Conservation (phyloP, 176 grass and related monocot genomes). For the Eragrostis nindensis region DNA sequence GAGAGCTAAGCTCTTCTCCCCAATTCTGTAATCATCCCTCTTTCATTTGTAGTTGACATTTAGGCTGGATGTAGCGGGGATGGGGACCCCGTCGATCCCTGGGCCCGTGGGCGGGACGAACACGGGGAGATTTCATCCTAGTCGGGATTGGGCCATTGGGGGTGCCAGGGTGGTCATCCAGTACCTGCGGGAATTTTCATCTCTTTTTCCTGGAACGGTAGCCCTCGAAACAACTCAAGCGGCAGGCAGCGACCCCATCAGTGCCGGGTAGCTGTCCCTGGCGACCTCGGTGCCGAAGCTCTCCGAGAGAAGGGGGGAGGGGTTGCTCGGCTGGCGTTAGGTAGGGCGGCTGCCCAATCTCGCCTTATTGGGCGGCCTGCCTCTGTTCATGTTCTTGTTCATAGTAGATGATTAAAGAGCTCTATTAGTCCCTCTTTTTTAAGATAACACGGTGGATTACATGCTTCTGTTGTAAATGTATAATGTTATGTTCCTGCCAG, state of each 20-base stretch:
- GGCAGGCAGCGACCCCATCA: background rate
- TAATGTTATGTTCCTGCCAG: background rate
- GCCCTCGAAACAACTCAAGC: background rate
- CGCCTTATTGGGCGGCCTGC: too few species aligned
- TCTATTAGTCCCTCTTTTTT: background rate
- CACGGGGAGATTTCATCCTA: background rate
- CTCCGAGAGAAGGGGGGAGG: background rate
- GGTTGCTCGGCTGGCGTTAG: too few species aligned
- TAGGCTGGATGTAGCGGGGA: background rate
- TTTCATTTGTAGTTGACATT: background rate
- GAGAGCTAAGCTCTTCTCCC: background rate
- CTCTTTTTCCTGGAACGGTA: background rate
- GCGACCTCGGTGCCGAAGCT: background rate
- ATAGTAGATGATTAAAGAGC: constrained; percentile 26
- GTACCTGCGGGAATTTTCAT: background rate
- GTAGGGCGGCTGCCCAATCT: too few species aligned
- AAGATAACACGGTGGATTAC: background rate
- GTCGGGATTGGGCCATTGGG: background rate
- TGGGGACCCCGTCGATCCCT: background rate
- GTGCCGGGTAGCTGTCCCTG: background rate
- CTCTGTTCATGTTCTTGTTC: constrained; percentile 18
- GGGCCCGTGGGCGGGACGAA: background rate
- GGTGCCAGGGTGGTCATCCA: background rate
- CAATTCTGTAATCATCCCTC: background rate
- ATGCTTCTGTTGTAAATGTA: constrained; percentile 21